Base-by-base conservation (phyloP, 2,329 filamentous ascomycete genomes). In the Exophiala spinifera region DNA sequence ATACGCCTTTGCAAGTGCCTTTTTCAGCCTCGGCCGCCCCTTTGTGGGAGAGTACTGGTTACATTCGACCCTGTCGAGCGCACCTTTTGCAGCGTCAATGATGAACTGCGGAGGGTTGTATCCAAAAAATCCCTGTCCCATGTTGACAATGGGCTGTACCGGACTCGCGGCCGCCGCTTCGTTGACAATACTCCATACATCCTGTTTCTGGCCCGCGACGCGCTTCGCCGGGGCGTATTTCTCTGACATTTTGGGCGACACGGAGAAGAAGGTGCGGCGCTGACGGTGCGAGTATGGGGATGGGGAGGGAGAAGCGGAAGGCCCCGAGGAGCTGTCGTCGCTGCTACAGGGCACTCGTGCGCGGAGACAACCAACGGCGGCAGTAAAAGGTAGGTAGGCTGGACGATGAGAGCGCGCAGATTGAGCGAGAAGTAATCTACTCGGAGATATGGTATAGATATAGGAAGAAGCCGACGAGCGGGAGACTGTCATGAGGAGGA, bases 41-140 rank as follows among this genome's bases (percentile, higher is more conserved):
- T 63, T 82, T 17, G 94, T 96, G 2, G 91, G 94, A 19, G 91
- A 92, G 79, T 99, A 99, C 78, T 99, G 94, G 72, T 99, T 99
- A 80, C 92, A 96, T 63, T 97, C 94, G 19, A 99, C 92, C 48
- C 84, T 82, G 67, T 96, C 87, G 48, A 99, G 81, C 36, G 92
- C 91, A 36, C 86, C 78, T 73, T 96, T 97, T 48, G 94, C 94
- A 39, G 94, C 94, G 64, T 96, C 82, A 61, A 96, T 78, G 61
- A 96, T 90, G 72, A 96, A 97, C 33, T 86, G 73, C 6, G 92
- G 92, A 53, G 92, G 92, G 69, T 97, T 97, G 73, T 97, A 97
- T 55, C 92, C 92, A 67, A 77, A 78, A 64, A 78, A 78, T 3
- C 83, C 83, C 70, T 86, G 84, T 48, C 84, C 84, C 82, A 86